Conservation (phyloP, 2,329 filamentous ascomycete species). For the Aspergillus novoparasiticus region DNA sequence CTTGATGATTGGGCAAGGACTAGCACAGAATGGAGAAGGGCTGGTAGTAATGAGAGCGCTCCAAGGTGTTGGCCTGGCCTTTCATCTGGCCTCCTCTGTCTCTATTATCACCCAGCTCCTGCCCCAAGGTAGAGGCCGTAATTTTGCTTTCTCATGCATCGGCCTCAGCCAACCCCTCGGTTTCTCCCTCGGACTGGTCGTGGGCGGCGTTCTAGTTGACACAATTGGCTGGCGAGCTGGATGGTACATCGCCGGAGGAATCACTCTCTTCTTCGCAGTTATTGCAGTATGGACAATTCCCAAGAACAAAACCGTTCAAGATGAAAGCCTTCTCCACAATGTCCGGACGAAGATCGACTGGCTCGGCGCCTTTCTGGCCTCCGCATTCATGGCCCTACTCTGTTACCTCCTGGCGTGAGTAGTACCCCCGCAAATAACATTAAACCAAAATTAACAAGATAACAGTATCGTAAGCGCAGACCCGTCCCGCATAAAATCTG, state of each 20-base stretch:
- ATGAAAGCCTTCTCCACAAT: constrained; percentile 13
- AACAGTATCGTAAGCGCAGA: constrained; percentile 26
- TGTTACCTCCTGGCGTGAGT: constrained; percentile 55
- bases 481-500: constrained; percentile 43
- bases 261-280: constrained; percentile 45
- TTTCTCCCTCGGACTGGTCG: constrained; percentile 53
- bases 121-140: constrained; percentile 50
- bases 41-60: constrained; percentile 52
- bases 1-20: constrained; percentile 50
- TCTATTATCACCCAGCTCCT: constrained; percentile 53
- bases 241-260: constrained; percentile 52
- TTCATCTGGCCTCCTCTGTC: constrained; percentile 54
- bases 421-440: not conserved
- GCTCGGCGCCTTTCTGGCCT: constrained; percentile 53
- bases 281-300: constrained; percentile 46
- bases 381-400: constrained; percentile 51
- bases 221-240: constrained; percentile 56
- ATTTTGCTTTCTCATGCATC: constrained; percentile 55
- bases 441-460: not conserved
- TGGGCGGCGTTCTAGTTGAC: constrained; percentile 47
- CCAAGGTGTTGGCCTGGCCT: constrained; percentile 49
- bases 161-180: constrained; percentile 56
- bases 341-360: constrained; percentile 52
- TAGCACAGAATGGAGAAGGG: constrained; percentile 43
- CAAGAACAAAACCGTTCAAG: constrained; percentile 16